Evolutionary conservation across 2,329 filamentous ascomycete species (phyloP).

Genomic region (Colletotrichum chrysophilum): DNA sequence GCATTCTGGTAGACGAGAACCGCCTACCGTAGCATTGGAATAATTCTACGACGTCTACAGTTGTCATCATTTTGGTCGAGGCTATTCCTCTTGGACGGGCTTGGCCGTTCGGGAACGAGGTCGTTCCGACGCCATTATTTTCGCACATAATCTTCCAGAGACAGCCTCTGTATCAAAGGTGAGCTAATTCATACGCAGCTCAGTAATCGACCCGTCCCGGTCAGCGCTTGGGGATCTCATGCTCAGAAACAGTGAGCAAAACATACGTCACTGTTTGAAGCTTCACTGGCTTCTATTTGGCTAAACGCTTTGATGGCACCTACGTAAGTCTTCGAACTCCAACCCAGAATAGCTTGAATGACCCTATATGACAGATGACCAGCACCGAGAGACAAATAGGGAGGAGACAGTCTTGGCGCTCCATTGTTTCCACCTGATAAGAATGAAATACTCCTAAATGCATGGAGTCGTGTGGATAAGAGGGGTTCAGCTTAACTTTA

Average conservation of each 20-base stretch:
- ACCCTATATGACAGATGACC: background rate
- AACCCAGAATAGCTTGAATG: background rate
- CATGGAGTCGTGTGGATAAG: background rate
- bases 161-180: background rate
- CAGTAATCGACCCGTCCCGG: background rate
- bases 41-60: background rate
- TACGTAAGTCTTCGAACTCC: background rate
- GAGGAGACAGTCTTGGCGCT: background rate
- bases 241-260: background rate
- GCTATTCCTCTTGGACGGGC: background rate
- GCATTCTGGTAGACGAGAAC: background rate
- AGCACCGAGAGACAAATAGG: background rate
- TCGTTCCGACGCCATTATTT: background rate
- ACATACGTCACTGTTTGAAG: background rate
- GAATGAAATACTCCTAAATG: background rate
- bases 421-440: background rate
- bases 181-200: background rate
- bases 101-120: background rate
- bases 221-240: background rate
- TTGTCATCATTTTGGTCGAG: background rate
- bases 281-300: rapidly evolving
- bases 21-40: background rate
- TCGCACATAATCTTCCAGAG: background rate
- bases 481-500: background rate
- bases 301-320: background rate